These are phyloP conservation scores for Rhodocollybia butyracea DNA, from an alignment of 768 basidiomycete species.

Conservation along the genomic window DNA sequence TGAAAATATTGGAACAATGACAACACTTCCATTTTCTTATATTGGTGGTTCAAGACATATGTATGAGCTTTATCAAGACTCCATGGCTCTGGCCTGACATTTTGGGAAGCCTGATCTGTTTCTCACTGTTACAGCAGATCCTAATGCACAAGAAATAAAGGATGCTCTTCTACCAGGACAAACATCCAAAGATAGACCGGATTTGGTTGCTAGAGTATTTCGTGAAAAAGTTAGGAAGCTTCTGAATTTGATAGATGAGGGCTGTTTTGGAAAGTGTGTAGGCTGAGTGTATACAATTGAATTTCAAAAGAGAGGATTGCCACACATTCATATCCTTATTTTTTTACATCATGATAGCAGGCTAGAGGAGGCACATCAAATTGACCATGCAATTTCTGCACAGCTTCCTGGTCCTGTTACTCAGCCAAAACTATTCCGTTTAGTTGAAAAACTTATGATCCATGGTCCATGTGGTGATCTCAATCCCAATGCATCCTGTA, in stretches of 20 bases:
- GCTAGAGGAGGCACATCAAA: conserved; percentile 24
- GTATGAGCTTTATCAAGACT: conserved; percentile 38
- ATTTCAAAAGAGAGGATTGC: conserved; percentile 54
- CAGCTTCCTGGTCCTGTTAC: conserved; percentile 29
- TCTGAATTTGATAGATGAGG: conserved; percentile 32
- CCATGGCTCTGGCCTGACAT: conserved; percentile 38
- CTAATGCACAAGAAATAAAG: conserved; percentile 6
- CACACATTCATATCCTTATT: conserved; percentile 48
- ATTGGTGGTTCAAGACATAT: conserved; percentile 33
- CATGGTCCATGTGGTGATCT: conserved; percentile 35
- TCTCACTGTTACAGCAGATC: conserved; percentile 20
- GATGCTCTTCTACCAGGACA: conserved; percentile 30
- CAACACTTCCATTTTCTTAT: conserved; percentile 34
- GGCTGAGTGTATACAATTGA: conserved; percentile 50
- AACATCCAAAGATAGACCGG: conserved; percentile 31
- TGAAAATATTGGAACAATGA: conserved; percentile 24
- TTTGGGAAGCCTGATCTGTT: conserved; percentile 41
- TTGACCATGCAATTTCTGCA: conserved; percentile 36
- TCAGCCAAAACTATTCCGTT: conserved; percentile 29
- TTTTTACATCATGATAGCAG: conserved; percentile 30
- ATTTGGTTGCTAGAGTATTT: conserved; percentile 47
- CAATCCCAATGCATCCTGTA: conserved; percentile 25
- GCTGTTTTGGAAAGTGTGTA: conserved; percentile 35
- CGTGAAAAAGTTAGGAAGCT: conserved; percentile 37
- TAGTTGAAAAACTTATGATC: conserved; percentile 34